A percentile compares a stretch with the other conserved stretches of the same genome.
Evolutionary conservation across 169 alveolate species (phyloP).

Genomic region (Cryptosporidium ryanae): DNA sequence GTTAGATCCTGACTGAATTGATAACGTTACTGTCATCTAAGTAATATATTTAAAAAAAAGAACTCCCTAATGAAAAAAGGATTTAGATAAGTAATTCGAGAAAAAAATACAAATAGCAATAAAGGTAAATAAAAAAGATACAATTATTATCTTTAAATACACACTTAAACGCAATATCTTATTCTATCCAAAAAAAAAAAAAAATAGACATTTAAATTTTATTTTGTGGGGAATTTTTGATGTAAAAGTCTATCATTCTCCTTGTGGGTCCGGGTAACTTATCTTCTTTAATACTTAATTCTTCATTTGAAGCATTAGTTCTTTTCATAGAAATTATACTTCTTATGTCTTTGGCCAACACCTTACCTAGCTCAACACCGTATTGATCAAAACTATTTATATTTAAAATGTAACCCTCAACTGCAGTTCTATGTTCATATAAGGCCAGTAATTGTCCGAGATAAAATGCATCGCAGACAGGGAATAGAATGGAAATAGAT

Average conservation of each 20-base stretch:
- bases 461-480: conserved; percentile 87
- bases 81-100: background rate
- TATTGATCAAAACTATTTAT: conserved; percentile 97
- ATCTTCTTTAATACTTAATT: conserved; percentile 51
- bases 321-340: conserved; percentile 11
- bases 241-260: conserved; percentile 70
- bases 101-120: background rate
- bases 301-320: conserved; percentile 56
- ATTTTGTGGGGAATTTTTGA: conserved; percentile 9
- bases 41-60: background rate
- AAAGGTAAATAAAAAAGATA: background rate
- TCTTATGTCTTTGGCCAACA: conserved; percentile 84
- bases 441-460: conserved; percentile 95
- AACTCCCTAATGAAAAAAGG: background rate
- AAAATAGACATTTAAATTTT: too few species aligned
- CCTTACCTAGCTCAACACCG: conserved; percentile 97
- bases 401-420: conserved; percentile 96
- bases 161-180: too few species aligned
- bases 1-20: background rate
- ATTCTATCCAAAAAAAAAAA: too few species aligned
- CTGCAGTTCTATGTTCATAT: conserved; percentile 98
- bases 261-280: conserved; percentile 75
- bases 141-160: background rate
- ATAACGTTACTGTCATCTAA: background rate
- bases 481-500: conserved; percentile 88